Base-by-base conservation (phyloP, 225 moss, liverwort and hornwort species). In the Straminergon stramineum region DNA sequence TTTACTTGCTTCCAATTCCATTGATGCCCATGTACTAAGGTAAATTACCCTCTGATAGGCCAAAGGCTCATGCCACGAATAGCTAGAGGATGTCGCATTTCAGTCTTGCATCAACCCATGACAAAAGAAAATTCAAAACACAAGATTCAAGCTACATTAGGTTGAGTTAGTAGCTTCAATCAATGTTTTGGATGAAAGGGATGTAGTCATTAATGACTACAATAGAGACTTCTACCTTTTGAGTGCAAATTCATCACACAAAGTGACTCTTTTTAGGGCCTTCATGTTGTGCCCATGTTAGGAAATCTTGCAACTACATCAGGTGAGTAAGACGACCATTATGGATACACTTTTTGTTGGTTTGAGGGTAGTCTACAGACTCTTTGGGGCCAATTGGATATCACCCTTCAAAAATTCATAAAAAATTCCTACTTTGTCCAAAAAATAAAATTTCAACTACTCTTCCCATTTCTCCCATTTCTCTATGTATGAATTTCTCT, bases 221-320 rank as follows among this genome's bases (percentile, higher is more conserved):
- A 22, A 69, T 69, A n/a, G n/a, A 4, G n/a, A n/a, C n/a, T 68
- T n/a, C 12, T 3, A 12, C 6, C 68, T 68, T n/a, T 12, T 35
- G 10, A 67, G 5, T 67, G 27, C 19, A 67, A 35, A 67, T 67
- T 67, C 35, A 67, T 35, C 12, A 21, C 6, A 68, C 21, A 4
- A 21, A 68, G 6, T n/a, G 12, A 21, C 12, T 12, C 12, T 12
- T 68, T 68, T 12, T 21, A 12, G 6, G 6, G 6, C 37, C 21
- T 68, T 68, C 5, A 35, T 66, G 10, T 66, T 66, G 4, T 9
- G 2, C 4, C 16, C 6, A n/a, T 12, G 12, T n/a, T n/a, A n/a
- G 2, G 9, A 68, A 20, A n/a, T 68, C n/a, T 13, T 11, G 5
- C 20, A 4, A 17, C 17, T 7, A 3, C 1, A 21, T 19, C 3